Conservation (phyloP, 2,329 filamentous ascomycete species). For the Keithomyces neogunnii region DNA sequence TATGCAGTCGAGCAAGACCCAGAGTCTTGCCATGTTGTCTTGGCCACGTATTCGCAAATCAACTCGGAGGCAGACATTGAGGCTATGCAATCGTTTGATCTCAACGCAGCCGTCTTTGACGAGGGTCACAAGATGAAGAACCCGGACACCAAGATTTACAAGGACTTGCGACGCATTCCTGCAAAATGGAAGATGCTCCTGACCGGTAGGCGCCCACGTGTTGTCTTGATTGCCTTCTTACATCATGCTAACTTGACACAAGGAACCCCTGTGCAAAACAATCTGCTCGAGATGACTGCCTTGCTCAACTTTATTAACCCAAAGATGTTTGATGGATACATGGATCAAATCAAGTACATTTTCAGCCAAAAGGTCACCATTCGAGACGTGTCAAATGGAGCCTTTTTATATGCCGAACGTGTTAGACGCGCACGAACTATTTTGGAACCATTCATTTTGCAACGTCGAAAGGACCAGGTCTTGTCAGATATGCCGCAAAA, state of each 20-base stretch:
- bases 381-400: slow-evolving; percentile 68
- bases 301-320: slow-evolving; percentile 94
- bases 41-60: slow-evolving; percentile 54
- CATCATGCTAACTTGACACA: slow-evolving; percentile 30
- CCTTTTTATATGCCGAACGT: slow-evolving; percentile 77
- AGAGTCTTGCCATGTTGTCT: slow-evolving; percentile 53
- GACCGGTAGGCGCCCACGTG: slow-evolving; percentile 20
- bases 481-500: slow-evolving; percentile 78
- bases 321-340: slow-evolving; percentile 65
- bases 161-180: slow-evolving; percentile 66
- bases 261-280: slow-evolving; percentile 91
- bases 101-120: slow-evolving; percentile 67
- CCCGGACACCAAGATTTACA: slow-evolving; percentile 71
- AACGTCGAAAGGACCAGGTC: slow-evolving; percentile 88
- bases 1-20: slow-evolving; percentile 56
- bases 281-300: slow-evolving; percentile 83
- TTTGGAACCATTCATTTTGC: slow-evolving; percentile 88
- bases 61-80: slow-evolving; percentile 40
- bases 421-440: slow-evolving; percentile 84
- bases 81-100: slow-evolving; percentile 38
- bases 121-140: slow-evolving; percentile 95
- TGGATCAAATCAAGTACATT: slow-evolving; percentile 73
- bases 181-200: slow-evolving; percentile 81
- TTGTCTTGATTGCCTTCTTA: not conserved
- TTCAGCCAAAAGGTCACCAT: slow-evolving; percentile 90